Base-by-base conservation (phyloP, 305 asterid genomes). In the Fraxinus sp. region DNA sequence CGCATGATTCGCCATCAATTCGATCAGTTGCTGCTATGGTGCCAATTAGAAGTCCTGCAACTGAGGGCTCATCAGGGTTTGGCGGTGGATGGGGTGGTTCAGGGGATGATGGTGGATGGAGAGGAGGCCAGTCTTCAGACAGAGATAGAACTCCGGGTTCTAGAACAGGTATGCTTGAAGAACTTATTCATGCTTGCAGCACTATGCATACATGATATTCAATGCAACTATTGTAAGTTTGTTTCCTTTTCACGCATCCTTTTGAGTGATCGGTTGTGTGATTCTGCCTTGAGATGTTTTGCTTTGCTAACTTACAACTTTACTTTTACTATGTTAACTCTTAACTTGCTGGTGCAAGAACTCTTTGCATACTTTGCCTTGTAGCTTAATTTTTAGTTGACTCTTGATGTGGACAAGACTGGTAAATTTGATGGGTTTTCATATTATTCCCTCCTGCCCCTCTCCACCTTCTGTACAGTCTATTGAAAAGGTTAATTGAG, bases 21-120 rank as follows among this genome's bases (percentile, higher is more conserved):
- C 89, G 93, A 79, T 93, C 98, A 13, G 94, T 93, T 81, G 97
- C 98, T 83, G 98, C 99, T 7, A 92, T 85, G 97, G 98, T 95
- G 20, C 98, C 98, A 14, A 91, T 93, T 90, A 92, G 94, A 86
- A 92, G 98, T 82, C 97, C 95, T 85, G 96, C 94, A 35, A 41
- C 89, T 71, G 95, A 93, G 72, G 97, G 92, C 52, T 84, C 93
- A 22, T 91, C 95, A 35, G 93, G 92, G 64, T 89, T 86, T 83
- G 94, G 94, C 33, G 90, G 97, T 79, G 94, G 93, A 37, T 91
- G 96, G 97, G 89, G 92, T 80, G 89, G 92, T 80, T 91, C 95
- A 35, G 93, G 93, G 66, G 87, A 85, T 84, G 94, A 93, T 33
- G 90, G 95, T 81, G 94, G 94, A 44, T 91, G 95, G 97, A 88